phyloP scores from a whole-genome alignment of 2,329 filamentous ascomycete species.

The Trichoderma harzianum region DNA sequence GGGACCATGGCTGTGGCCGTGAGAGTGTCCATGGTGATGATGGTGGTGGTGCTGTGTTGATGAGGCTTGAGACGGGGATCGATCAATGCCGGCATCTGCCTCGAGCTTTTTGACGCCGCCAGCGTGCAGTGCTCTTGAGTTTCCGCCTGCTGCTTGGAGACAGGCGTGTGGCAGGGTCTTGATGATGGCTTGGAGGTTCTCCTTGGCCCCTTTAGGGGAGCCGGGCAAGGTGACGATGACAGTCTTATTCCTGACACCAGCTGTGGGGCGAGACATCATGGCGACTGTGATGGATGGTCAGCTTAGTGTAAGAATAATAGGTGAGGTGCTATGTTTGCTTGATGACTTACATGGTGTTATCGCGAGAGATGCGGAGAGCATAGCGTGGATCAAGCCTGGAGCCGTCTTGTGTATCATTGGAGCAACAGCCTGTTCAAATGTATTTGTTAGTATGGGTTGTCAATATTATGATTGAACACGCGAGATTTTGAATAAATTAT shows the following conservation, averaged over 20 bases:
- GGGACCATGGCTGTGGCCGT: slow-evolving; percentile 49
- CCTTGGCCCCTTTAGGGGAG: slow-evolving; percentile 89
- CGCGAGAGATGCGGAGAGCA: slow-evolving; percentile 78
- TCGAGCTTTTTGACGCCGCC: slow-evolving; percentile 84
- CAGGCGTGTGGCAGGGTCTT: slow-evolving; percentile 96
- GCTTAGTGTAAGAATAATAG: not conserved
- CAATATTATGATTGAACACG: not conserved
- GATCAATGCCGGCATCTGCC: slow-evolving; percentile 68
- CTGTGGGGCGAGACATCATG: slow-evolving; percentile 92
- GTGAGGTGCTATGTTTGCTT: not conserved
- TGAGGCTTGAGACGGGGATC: slow-evolving; percentile 32
- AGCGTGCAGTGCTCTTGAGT: slow-evolving; percentile 75
- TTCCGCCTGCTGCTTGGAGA: slow-evolving; percentile 75
- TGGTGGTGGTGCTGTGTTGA: slow-evolving; percentile 42
- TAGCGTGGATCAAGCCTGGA: slow-evolving; percentile 88
- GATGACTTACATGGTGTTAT: slow-evolving; percentile 81
- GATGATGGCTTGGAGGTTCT: slow-evolving; percentile 85
- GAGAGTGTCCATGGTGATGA: slow-evolving; percentile 41
- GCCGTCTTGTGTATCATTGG: slow-evolving; percentile 81
- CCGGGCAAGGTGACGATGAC: slow-evolving; percentile 88
- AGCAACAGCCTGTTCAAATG: slow-evolving; percentile 62
- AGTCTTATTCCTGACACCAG: slow-evolving; percentile 77
- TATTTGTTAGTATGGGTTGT: not conserved
- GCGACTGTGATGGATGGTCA: slow-evolving; percentile 60
- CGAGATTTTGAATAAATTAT: not conserved